These are phyloP conservation scores for Melampsora americana DNA, from an alignment of 1,284 basidiomycete genomes.

Conservation along the genomic window DNA sequence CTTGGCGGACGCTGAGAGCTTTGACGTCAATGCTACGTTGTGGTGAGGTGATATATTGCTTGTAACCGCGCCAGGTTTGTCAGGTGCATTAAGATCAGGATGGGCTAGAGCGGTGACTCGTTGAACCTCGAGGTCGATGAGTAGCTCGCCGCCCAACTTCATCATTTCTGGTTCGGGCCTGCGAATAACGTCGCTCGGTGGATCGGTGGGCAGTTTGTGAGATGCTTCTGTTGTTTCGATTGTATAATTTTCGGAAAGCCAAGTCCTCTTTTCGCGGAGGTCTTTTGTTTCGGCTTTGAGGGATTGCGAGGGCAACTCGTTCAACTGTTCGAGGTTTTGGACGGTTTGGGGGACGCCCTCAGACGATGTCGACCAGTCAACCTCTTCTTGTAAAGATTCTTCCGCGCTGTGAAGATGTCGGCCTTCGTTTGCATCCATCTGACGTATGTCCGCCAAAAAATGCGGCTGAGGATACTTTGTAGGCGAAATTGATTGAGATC, in stretches of 20 bases:
- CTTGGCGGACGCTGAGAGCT: too few relatives aligned
- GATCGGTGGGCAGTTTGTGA: slow-evolving; percentile 1
- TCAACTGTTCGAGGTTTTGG: slow-evolving; percentile 16
- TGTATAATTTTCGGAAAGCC: slow-evolving; percentile 23
- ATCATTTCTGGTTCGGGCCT: slow-evolving; percentile 12
- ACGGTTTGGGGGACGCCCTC: slow-evolving; percentile 21
- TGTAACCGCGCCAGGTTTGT: too few relatives aligned
- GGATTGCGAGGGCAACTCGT: slow-evolving; percentile 12
- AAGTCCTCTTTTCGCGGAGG: slow-evolving; percentile 11
- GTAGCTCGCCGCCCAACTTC: slow-evolving; percentile 13
- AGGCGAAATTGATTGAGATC: too few relatives aligned
- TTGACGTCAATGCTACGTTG: too few relatives aligned
- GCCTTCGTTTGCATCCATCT: slow-evolving; percentile 28
- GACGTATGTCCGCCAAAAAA: too few relatives aligned
- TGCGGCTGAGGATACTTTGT: too few relatives aligned
- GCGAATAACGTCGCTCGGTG: neutral
- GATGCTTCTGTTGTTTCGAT: slow-evolving; percentile 27
- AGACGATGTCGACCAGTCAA: slow-evolving; percentile 22
- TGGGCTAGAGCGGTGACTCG: slow-evolving; percentile 27
- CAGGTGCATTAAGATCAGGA: neutral
- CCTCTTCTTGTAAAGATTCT: slow-evolving; percentile 32
- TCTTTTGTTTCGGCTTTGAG: slow-evolving; percentile 21
- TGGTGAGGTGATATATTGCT: too few relatives aligned
- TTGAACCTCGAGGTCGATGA: slow-evolving; percentile 27
- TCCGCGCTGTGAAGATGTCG: slow-evolving; percentile 31